Base-by-base conservation (phyloP, 176 grass and related monocot species). In the Calamus simplicifolius region DNA sequence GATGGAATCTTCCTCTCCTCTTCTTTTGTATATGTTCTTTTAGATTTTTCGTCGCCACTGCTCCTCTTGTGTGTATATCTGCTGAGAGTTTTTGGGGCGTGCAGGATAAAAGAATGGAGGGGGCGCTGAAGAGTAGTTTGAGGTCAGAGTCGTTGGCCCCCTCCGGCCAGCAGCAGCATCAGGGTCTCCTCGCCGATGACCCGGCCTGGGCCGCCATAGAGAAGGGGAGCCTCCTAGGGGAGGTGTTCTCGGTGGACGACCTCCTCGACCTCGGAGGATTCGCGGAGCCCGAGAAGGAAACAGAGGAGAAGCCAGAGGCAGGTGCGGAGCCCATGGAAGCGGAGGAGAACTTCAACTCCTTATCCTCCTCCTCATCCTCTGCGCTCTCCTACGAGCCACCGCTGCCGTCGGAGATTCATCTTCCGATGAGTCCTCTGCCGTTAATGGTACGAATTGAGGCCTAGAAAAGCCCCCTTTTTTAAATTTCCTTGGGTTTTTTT, bases 191-290 rank as follows among this genome's bases (percentile, higher is more conserved):
- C 27, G 31, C 21, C 62, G 74, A 74, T 5, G 77, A 71, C 18
- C 27, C 52, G 19, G 68, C 13, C 8, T 79, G 62, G 69, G 52
- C 35, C 60, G 18, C 35, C 35, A 12, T 58, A 15, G 72, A 82
- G 35, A 75, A 60, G 35, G 72, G 67, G 18, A 70, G 21, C 53
- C 12, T 67, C 4, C 19, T 62, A 4, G 82, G 72, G 48, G 87
- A 92, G 7, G 84, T 72, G 4, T 98, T 98, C 81, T 85, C 81
- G 0, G 79, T 98, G 0, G 93, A 98, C 64, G 93, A 92, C 68
- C 66, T 98, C 16, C 84, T 98, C 4, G 88, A 92, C 93, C 87
- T 98, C 1, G 81, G 85, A 69, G 84, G 79, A 28, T 92, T 85
- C 18, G 59, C 61, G 14, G 87, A 97, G 50, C 60, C 51, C 13